Conservation (phyloP, 805 yeast species). For the Kazachstania kunashirensis region DNA sequence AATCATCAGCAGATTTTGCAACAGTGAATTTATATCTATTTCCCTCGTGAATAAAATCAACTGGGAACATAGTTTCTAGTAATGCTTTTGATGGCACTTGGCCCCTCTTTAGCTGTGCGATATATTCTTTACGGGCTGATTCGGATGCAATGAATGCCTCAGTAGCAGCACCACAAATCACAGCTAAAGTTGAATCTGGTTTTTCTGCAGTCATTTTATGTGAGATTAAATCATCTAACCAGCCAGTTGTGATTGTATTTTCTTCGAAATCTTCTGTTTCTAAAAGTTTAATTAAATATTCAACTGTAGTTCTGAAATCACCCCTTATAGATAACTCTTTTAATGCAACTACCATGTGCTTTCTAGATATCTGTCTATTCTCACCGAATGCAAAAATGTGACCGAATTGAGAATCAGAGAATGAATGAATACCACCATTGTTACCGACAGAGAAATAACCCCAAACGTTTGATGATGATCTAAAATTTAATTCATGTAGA, state of each 20-base stretch:
- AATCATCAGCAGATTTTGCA: slow-evolving; percentile 79
- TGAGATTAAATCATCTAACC: slow-evolving; percentile 94
- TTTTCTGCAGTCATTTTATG: slow-evolving; percentile 93
- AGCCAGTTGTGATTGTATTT: slow-evolving; percentile 95
- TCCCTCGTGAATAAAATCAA: slow-evolving; percentile 94
- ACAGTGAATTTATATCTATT: slow-evolving; percentile 89
- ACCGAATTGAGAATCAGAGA: slow-evolving; percentile 97
- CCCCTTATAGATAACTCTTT: slow-evolving; percentile 96
- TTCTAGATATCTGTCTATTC: slow-evolving; percentile 94
- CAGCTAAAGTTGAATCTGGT: slow-evolving; percentile 86
- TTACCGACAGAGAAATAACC: slow-evolving; percentile 97
- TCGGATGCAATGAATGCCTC: slow-evolving; percentile 78
- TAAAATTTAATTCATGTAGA: slow-evolving; percentile 88
- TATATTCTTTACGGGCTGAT: slow-evolving; percentile 58
- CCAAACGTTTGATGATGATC: slow-evolving; percentile 98
- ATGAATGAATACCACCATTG: slow-evolving; percentile 94
- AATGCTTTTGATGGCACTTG: slow-evolving; percentile 81
- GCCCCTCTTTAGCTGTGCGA: slow-evolving; percentile 79
- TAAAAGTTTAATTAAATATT: slow-evolving; percentile 84
- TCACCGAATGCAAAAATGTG: slow-evolving; percentile 99
- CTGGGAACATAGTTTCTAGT: slow-evolving; percentile 79
- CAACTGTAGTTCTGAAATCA: slow-evolving; percentile 97
- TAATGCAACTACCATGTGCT: slow-evolving; percentile 97
- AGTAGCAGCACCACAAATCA: slow-evolving; percentile 96
- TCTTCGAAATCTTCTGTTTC: slow-evolving; percentile 96